Evolutionary conservation across 495 filamentous ascomycete genomes (phyloP).

Genomic region (Penicillium mononematosum): DNA sequence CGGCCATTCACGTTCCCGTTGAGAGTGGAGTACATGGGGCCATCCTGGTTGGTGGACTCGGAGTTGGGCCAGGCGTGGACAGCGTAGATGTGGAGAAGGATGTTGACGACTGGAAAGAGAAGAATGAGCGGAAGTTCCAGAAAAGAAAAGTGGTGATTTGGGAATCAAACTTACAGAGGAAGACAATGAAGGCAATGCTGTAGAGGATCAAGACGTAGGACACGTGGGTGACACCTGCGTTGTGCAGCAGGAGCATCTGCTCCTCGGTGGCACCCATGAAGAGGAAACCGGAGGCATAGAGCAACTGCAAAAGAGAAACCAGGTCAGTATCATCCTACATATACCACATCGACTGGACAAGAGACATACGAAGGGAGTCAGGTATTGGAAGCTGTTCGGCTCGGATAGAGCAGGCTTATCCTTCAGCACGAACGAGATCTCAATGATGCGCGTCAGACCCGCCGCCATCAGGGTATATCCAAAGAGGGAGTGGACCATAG

Average conservation of each 20-base stretch:
- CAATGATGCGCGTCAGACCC: conserved; percentile 78
- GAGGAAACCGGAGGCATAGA: conserved; percentile 91
- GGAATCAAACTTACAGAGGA: conserved; percentile 62
- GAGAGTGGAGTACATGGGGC: conserved; percentile 22
- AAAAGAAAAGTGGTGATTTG: background rate
- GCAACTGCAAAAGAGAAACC: conserved; percentile 54
- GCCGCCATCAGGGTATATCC: conserved; percentile 95
- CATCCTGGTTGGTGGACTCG: conserved; percentile 28
- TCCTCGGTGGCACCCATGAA: conserved; percentile 98
- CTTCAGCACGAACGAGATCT: conserved; percentile 81
- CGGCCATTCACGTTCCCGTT: conserved; percentile 55
- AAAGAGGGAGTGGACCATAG: conserved; percentile 87
- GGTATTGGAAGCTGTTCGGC: conserved; percentile 86
- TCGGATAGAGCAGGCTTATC: conserved; percentile 65
- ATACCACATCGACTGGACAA: background rate
- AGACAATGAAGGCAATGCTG: conserved; percentile 85
- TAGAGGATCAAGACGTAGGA: conserved; percentile 89
- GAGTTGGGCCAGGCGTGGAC: conserved; percentile 55
- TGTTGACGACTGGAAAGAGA: conserved; percentile 59
- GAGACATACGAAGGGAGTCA: conserved; percentile 82
- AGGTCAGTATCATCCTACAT: conserved; percentile 19
- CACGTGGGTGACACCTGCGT: conserved; percentile 77
- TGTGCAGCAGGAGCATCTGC: conserved; percentile 76
- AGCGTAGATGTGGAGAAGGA: conserved; percentile 81
- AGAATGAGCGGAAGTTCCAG: conserved; percentile 3